Percentiles rank a stretch among this genome's conserved stretches.
phyloP scores from a whole-genome alignment of 768 basidiomycete genomes.

The Tulasnella sp. region DNA sequence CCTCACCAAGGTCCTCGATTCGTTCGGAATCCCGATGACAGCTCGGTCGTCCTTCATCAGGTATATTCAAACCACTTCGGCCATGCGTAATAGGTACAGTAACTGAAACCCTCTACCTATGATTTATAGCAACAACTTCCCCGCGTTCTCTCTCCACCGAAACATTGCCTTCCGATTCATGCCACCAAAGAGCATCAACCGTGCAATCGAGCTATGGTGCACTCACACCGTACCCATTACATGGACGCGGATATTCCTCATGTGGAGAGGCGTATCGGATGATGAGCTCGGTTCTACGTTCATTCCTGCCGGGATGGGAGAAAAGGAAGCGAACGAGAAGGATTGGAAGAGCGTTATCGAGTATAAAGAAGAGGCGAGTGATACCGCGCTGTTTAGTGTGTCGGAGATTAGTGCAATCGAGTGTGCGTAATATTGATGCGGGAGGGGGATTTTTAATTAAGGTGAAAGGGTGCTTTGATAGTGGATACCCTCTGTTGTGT shows the following conservation, averaged over 20 bases:
- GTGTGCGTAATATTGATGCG: conserved; percentile 20
- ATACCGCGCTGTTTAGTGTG: conserved; percentile 63
- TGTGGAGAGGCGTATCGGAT: conserved; percentile 69
- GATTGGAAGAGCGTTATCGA: conserved; percentile 78
- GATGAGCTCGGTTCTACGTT: conserved; percentile 53
- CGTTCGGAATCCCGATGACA: conserved; percentile 74
- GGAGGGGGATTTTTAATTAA: neutral
- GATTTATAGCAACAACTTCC: conserved; percentile 57
- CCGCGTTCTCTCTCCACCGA: conserved; percentile 64
- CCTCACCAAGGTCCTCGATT: conserved; percentile 71
- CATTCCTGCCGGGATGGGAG: conserved; percentile 66
- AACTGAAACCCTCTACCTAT: neutral
- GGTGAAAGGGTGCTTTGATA: neutral
- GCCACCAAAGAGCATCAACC: conserved; percentile 65
- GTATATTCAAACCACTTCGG: conserved; percentile 27
- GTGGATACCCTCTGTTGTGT: neutral
- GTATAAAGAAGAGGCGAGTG: conserved; percentile 76
- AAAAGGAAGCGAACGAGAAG: conserved; percentile 73
- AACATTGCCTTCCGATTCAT: conserved; percentile 90
- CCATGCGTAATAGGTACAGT: neutral
- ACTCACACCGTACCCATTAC: conserved; percentile 62
- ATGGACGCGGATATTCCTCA: conserved; percentile 78
- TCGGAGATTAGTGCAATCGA: conserved; percentile 75
- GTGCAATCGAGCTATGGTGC: conserved; percentile 83
- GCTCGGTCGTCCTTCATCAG: conserved; percentile 77